phyloP scores from a whole-genome alignment of 495 filamentous ascomycete species.

The Aeminium ludgeri region DNA sequence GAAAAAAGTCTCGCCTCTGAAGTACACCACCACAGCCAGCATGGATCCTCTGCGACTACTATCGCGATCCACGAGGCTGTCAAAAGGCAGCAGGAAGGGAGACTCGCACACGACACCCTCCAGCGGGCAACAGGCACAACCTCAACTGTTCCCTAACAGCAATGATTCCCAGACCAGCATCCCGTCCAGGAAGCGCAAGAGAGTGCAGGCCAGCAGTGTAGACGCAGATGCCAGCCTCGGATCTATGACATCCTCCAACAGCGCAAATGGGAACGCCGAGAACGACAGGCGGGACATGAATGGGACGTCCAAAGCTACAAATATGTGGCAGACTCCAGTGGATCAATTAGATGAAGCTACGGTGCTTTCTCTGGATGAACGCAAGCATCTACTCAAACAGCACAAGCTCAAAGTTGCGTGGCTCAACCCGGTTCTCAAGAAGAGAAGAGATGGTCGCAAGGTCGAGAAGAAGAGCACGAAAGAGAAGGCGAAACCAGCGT shows the following conservation, averaged over 20 bases:
- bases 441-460: constrained; percentile 33
- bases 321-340: no score
- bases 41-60: constrained; percentile 56
- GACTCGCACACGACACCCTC: constrained; percentile 29
- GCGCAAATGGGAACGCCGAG: no score
- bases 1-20: neutral
- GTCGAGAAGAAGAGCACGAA: constrained; percentile 19
- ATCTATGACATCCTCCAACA: no score
- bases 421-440: constrained; percentile 27
- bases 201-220: constrained; percentile 13
- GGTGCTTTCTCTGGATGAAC: constrained; percentile 42
- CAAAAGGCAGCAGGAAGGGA: constrained; percentile 22
- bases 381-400: constrained; percentile 53
- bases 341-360: neutral
- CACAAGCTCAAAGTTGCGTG: constrained; percentile 73
- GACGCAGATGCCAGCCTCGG: no score
- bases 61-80: constrained; percentile 41
- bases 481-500: constrained; percentile 31
- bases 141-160: constrained; percentile 35
- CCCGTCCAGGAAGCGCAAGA: constrained; percentile 22
- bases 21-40: neutral
- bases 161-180: constrained; percentile 18
- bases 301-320: no score
- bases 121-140: constrained; percentile 34
- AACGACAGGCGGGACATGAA: no score